Evolutionary conservation across 2,329 filamentous ascomycete genomes (phyloP), one percentile per base, ranked within the genome.

Genomic region (Grosmannia huntii): DNA sequence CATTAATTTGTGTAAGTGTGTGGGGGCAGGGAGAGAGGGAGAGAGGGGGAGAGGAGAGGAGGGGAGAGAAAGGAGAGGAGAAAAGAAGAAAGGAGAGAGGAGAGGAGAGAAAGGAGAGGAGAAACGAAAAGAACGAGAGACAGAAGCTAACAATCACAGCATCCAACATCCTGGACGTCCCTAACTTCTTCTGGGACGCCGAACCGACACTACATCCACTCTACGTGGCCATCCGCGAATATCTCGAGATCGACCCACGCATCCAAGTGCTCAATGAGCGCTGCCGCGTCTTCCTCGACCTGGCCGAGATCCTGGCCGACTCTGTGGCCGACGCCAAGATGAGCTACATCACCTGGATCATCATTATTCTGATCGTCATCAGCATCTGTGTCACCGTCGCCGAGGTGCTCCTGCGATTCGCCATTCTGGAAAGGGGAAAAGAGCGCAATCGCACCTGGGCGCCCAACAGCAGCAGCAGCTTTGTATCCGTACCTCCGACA

Each of bases 101-200:
- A 38, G 16, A 12, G 16, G 12, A 12, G 36, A 12, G 28, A 7
- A 7, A 4, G 28, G 28, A 28, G 7, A 36, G 33, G 19, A 25
- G 6, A 56, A 10, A 27, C 3, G n/a, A 23, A 44, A 16, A 27
- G 53, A 48, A 16, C 6, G 3, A 50, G 16, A 41, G 9, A 21
- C 2, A 48, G 6, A 41, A 12, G 38, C 38, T 41, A 41, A 41
- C 38, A 2, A 28, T 41, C 1, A 2, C 54, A 95, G 90, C 90
- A 60, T 95, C 89, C 23, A 97, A 97, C 68, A 92, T 96, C 70
- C 86, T 96, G 59, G 91, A 96, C 70, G 90, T 95, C 0, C 92
- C 92, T 61, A 95, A 92, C 69, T 96, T 96, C 79, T 95, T 97
- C 79, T 99, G 94, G 94, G 91, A 97, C 70, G 89, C 89, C 12